Evolutionary conservation across 164 flowering plant genomes (phyloP), one percentile per base, ranked within the genome.

Genomic region (Piper longum): DNA sequence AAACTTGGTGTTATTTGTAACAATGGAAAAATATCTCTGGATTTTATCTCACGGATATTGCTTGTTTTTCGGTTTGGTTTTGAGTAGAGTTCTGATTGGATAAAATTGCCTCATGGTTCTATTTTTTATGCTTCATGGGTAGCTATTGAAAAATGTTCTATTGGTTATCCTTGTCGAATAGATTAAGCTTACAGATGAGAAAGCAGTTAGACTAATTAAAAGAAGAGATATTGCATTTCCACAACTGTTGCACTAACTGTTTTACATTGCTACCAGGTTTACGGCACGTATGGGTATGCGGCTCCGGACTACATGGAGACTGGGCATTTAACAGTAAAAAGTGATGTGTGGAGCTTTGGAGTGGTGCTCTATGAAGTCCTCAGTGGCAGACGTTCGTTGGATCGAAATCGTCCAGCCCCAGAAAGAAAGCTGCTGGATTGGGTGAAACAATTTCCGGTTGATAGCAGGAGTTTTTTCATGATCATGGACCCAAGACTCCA

Each of bases 281-380:
- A 87, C 16, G 98, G 98, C 43, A 92, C 98, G 9, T 70, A 77
- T 57, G 98, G 98, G 41, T 92, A 92, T 71, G 96, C 96, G 9
- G 98, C 95, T n/a, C 98, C 98, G 7, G 98, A 92, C 63, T 92
- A 92, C 57, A 69, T 88, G 4, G 81, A 83, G 64, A 83, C 89
- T 1, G 96, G 96, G 45, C 96, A 84, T 73, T 88, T 92, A 41
- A 79, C 81, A 19, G 56, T 64, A 39, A 83, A 81, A 69, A 81
- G 95, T 57, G 98, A 92, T 62, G 72, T 88, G 48, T 92, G 83
- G 81, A 92, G 83, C 62, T 92, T 86, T 52, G 98, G 96, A 5
- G 98, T 92, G 45, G 96, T 92, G 1, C 81, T 92, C 0, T 88
- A 87, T 40, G 98, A 92, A 78, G 68, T 87, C 69, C 83, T 92